Conservation (phyloP, 2,329 filamentous ascomycete species). For the Acarospora socialis region DNA sequence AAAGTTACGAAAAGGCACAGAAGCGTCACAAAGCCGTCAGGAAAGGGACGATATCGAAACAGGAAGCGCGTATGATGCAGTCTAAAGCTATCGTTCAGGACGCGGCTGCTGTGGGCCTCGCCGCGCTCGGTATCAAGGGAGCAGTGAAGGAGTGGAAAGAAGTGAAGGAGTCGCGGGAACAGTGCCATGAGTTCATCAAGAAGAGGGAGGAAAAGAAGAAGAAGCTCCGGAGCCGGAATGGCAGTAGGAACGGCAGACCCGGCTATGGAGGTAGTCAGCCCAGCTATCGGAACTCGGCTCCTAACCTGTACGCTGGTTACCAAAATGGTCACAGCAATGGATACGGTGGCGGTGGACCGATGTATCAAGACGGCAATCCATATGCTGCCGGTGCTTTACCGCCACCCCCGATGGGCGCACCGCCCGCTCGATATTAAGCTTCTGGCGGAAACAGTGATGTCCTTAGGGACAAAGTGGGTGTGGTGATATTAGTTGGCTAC, state of each 20-base stretch:
- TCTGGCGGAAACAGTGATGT: no score
- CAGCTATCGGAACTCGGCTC: neutral
- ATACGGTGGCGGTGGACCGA: neutral
- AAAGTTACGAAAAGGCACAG: conserved; percentile 49
- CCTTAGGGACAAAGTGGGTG: no score
- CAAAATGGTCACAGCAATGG: conserved; percentile 1
- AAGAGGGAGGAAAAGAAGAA: conserved; percentile 27
- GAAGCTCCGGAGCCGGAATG: conserved; percentile 4
- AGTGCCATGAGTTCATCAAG: conserved; percentile 39
- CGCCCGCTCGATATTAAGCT: neutral
- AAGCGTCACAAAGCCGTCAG: conserved; percentile 44
- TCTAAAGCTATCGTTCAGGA: conserved; percentile 51
- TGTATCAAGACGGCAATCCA: conserved; percentile 7
- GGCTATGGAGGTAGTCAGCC: no score
- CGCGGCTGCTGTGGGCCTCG: conserved; percentile 51
- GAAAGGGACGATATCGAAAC: conserved; percentile 47
- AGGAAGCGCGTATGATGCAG: conserved; percentile 48
- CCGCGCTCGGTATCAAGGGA: conserved; percentile 52
- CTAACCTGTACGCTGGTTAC: neutral
- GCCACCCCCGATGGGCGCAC: conserved; percentile 5
- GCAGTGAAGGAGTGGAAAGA: conserved; percentile 55
- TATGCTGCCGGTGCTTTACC: conserved; percentile 1
- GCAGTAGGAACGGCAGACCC: conserved; percentile 1
- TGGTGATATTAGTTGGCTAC: no score
- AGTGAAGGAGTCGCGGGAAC: conserved; percentile 46